Conservation (phyloP, 306 rosid species). For the Lotus japonicus region DNA sequence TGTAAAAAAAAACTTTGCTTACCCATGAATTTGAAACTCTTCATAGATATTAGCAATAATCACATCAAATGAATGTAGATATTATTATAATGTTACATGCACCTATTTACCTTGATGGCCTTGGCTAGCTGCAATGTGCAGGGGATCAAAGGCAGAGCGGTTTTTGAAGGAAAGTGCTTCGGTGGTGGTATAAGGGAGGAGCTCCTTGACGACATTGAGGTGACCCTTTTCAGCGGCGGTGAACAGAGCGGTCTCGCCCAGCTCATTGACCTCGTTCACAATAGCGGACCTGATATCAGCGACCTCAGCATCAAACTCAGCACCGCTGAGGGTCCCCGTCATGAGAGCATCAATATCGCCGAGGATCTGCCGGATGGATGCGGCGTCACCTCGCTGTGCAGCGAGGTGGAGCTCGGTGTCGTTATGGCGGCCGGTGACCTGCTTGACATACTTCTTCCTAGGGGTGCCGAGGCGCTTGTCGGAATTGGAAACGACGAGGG, state of each 20-base stretch:
- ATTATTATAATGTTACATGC: no score
- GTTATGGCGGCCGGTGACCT: constrained; percentile 78
- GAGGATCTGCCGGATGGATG: constrained; percentile 37
- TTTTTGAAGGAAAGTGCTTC: constrained; percentile 57
- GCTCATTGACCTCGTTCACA: constrained; percentile 73
- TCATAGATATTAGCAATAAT: no score
- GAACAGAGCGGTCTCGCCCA: constrained; percentile 77
- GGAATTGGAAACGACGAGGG: constrained; percentile 46
- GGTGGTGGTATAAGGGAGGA: constrained; percentile 41
- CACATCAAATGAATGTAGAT: no score
- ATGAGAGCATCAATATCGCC: constrained; percentile 63
- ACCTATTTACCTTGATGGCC: constrained; percentile 62
- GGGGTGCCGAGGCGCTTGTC: constrained; percentile 46
- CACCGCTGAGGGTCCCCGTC: constrained; percentile 47
- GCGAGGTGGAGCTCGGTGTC: constrained; percentile 89
- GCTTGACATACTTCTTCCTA: constrained; percentile 66
- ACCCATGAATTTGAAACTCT: no score
- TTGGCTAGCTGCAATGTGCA: constrained; percentile 76
- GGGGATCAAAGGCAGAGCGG: constrained; percentile 53
- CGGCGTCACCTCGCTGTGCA: constrained; percentile 52
- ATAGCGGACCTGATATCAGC: constrained; percentile 56
- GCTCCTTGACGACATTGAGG: constrained; percentile 49
- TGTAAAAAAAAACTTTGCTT: no score
- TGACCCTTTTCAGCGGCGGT: constrained; percentile 68
- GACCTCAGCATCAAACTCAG: constrained; percentile 70